Conservation (phyloP, 805 yeast genomes). For the Metahyphopichia silvanorum region DNA sequence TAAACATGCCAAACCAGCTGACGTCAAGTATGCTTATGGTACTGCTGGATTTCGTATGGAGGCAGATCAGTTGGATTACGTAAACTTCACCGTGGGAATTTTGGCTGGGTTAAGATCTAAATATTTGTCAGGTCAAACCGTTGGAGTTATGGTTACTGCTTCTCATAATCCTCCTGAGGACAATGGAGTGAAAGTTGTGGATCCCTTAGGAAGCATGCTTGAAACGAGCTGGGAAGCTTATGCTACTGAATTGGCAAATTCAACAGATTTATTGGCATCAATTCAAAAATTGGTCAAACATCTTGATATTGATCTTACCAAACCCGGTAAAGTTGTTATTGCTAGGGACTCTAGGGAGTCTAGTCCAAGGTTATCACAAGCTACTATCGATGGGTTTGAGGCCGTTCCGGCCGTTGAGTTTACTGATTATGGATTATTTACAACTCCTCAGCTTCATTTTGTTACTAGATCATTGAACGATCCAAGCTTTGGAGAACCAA, state of each 20-base stretch:
- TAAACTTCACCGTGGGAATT: slow-evolving; percentile 79
- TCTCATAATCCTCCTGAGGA: slow-evolving; percentile 91
- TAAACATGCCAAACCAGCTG: slow-evolving; percentile 44
- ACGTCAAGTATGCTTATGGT: slow-evolving; percentile 63
- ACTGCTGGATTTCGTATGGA: slow-evolving; percentile 94
- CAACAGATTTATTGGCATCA: slow-evolving; percentile 40
- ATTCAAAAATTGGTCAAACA: slow-evolving; percentile 36
- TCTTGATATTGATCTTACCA: slow-evolving; percentile 44
- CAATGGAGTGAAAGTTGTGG: slow-evolving; percentile 78
- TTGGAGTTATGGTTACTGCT: slow-evolving; percentile 97
- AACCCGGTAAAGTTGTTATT: slow-evolving; percentile 50
- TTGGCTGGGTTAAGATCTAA: slow-evolving; percentile 83
- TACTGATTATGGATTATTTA: slow-evolving; percentile 64
- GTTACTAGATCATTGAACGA: slow-evolving; percentile 74
- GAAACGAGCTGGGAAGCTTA: slow-evolving; percentile 77
- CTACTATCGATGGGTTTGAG: slow-evolving; percentile 61
- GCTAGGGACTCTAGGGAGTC: slow-evolving; percentile 91
- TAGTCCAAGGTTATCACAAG: slow-evolving; percentile 59
- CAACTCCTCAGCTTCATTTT: slow-evolving; percentile 95
- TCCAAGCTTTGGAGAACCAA: slow-evolving; percentile 53
- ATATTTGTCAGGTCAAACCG: slow-evolving; percentile 57
- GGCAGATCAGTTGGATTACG: slow-evolving; percentile 69
- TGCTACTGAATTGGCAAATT: slow-evolving; percentile 80
- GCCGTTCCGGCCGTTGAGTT: slow-evolving; percentile 40
- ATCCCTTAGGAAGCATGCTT: slow-evolving; percentile 90